Evolutionary conservation across 495 filamentous ascomycete species (phyloP).

Genomic region (Lasiosphaeriaceae sp.): DNA sequence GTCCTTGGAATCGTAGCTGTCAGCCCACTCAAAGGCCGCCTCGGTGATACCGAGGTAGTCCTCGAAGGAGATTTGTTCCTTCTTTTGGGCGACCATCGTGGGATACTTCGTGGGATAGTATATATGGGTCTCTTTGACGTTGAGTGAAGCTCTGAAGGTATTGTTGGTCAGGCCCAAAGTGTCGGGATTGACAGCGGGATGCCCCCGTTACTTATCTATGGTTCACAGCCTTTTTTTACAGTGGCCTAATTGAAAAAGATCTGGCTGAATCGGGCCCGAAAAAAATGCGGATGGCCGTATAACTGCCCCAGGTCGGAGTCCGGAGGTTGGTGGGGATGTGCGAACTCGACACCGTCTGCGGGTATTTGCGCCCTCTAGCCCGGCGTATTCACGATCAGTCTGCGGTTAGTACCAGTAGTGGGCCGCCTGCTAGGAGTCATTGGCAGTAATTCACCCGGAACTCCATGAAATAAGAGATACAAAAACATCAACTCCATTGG

Average conservation of each 20-base stretch:
- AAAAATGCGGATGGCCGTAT: constrained; percentile 1
- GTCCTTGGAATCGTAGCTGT: constrained; percentile 81
- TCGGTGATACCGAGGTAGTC: constrained; percentile 52
- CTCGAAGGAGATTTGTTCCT: constrained; percentile 28
- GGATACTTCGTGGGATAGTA: not conserved
- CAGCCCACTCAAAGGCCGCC: constrained; percentile 70
- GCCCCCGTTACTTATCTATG: constrained; percentile 1
- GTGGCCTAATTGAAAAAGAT: not conserved
- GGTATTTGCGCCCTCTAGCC: constrained; percentile 2
- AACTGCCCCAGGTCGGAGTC: constrained; percentile 13
- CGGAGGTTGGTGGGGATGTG: constrained; percentile 34
- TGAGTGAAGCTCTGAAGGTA: not conserved
- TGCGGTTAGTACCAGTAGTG: not conserved
- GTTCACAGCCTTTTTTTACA: not conserved
- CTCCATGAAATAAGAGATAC: not conserved
- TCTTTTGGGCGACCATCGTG: constrained; percentile 26
- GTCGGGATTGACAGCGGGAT: not conserved
- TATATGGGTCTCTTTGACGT: not conserved
- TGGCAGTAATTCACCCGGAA: not conserved
- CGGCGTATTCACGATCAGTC: not conserved
- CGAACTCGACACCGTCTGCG: constrained; percentile 10
- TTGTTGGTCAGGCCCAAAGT: not conserved
- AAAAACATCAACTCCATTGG: not conserved
- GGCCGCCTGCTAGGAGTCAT: not conserved
- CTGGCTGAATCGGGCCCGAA: constrained; percentile 8